Percentiles rank a stretch among this genome's conserved stretches.
These are phyloP conservation scores for Nelumbo lutea DNA, from an alignment of 164 flowering plant species.

Conservation along the genomic window DNA sequence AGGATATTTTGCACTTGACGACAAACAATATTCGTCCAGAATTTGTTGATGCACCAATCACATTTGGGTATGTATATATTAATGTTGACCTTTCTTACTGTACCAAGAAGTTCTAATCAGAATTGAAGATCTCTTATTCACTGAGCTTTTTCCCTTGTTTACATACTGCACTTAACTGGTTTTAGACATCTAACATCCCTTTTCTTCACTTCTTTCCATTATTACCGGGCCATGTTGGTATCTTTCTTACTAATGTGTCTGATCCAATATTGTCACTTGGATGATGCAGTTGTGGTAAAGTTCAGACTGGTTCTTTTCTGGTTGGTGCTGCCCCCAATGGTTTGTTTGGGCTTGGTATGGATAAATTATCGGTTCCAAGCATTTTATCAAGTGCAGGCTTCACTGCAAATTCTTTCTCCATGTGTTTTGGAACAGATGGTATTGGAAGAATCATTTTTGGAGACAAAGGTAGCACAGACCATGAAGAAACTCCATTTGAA, in stretches of 20 bases:
- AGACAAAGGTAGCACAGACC: constrained; percentile 68
- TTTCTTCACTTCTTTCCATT: too few species aligned
- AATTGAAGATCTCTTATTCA: background rate
- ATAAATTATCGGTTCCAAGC: constrained; percentile 74
- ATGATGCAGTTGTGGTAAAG: constrained; percentile 70
- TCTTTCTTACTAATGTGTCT: too few species aligned
- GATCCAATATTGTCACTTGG: constrained; percentile 8
- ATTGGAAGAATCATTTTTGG: constrained; percentile 87
- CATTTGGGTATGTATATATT: constrained; percentile 63
- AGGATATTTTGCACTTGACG: constrained; percentile 69
- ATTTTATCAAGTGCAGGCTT: constrained; percentile 59
- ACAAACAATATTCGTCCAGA: constrained; percentile 40
- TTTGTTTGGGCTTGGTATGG: constrained; percentile 82
- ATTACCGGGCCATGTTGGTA: too few species aligned
- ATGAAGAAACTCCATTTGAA: constrained; percentile 67
- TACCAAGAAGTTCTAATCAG: too few species aligned
- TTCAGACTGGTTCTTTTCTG: constrained; percentile 75
- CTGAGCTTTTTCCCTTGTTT: constrained; percentile 1
- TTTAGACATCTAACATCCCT: background rate
- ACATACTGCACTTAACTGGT: background rate
- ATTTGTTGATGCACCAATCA: constrained; percentile 45
- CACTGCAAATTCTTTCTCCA: constrained; percentile 74
- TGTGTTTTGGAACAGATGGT: constrained; percentile 82
- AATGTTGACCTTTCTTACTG: background rate
- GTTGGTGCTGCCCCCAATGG: constrained; percentile 80